Conservation (phyloP, 257 asterid species). For the Cordia subcordata region DNA sequence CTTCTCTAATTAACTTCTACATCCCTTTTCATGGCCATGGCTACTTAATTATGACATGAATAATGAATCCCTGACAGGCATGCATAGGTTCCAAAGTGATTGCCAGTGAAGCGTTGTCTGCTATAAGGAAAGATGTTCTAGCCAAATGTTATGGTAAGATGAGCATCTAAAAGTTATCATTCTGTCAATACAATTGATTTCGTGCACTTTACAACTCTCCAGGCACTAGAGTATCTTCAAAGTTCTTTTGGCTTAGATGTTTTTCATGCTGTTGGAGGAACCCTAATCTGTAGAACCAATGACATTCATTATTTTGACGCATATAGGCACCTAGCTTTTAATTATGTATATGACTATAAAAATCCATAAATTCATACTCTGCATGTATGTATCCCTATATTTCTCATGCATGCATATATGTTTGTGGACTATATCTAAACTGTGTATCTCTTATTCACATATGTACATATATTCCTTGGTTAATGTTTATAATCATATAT, state of each 20-base stretch:
- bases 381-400: background rate
- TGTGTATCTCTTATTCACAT: background rate
- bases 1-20: too few species aligned
- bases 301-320: background rate
- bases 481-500: conserved; percentile 1
- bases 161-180: background rate
- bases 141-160: conserved; percentile 97
- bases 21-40: background rate
- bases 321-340: background rate
- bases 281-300: background rate
- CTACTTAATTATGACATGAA: background rate
- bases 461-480: background rate
- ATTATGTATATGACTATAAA: background rate
- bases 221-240: too few species aligned
- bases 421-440: too few species aligned
- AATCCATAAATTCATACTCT: background rate
- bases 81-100: conserved; percentile 93
- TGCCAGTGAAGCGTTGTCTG: conserved; percentile 95
- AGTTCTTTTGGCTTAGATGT: background rate
- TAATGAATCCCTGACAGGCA: conserved; percentile 50
- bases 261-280: background rate
- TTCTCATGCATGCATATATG: too few species aligned
- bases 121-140: conserved; percentile 94
- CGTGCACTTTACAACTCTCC: background rate
- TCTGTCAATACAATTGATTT: background rate